Evolutionary conservation across 2,329 filamentous ascomycete species (phyloP).

Genomic region (Rutstroemia sydowiana): DNA sequence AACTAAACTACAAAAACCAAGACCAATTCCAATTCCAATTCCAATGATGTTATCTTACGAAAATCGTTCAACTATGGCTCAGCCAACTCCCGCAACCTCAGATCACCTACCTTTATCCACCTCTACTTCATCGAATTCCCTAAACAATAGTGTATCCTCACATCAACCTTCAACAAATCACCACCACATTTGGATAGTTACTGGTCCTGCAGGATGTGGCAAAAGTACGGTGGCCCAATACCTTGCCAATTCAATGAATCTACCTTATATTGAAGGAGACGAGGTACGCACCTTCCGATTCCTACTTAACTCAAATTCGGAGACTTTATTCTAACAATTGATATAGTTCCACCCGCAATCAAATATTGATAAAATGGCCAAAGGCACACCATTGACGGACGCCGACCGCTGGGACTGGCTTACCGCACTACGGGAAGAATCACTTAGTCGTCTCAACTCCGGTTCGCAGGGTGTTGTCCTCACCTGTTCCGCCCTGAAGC

Average conservation of each 20-base stretch:
- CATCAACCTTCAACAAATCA: slow-evolving; percentile 21
- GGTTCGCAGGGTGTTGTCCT: slow-evolving; percentile 75
- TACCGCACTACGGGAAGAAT: slow-evolving; percentile 64
- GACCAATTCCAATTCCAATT: neutral
- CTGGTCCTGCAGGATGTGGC: slow-evolving; percentile 70
- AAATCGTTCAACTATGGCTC: slow-evolving; percentile 22
- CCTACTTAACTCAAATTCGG: neutral
- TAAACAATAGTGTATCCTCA: slow-evolving; percentile 15
- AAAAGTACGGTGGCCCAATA: slow-evolving; percentile 69
- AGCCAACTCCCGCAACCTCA: slow-evolving; percentile 18
- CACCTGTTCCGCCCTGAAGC: slow-evolving; percentile 92
- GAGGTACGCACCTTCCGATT: slow-evolving; percentile 47
- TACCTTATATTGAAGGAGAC: slow-evolving; percentile 73
- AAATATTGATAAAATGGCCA: slow-evolving; percentile 88
- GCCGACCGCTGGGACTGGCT: slow-evolving; percentile 98
- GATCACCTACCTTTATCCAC: slow-evolving; percentile 23
- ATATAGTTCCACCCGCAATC: slow-evolving; percentile 63
- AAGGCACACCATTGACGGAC: slow-evolving; percentile 78
- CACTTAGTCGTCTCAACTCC: slow-evolving; percentile 43
- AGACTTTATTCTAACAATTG: slow-evolving; percentile 4
- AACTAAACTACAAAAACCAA: neutral
- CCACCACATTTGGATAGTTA: slow-evolving; percentile 75
- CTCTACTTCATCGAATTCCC: slow-evolving; percentile 9
- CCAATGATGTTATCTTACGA: slow-evolving; percentile 28
- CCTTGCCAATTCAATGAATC: slow-evolving; percentile 51